Conservation (phyloP, 1,139 yeast genomes). For the Geotrichum klebahnii region DNA sequence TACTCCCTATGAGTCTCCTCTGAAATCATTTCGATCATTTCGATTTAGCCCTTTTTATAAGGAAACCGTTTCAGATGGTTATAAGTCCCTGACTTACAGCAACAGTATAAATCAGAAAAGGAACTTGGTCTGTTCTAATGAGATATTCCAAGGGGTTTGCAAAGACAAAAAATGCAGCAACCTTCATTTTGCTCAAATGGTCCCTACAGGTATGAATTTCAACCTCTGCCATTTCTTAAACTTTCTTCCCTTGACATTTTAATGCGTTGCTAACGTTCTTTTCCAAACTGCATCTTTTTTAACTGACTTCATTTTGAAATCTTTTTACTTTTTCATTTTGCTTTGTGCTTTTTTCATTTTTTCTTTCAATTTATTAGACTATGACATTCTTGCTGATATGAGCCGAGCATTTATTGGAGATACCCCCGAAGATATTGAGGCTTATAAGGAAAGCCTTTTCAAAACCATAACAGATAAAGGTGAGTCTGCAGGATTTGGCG, state of each 20-base stretch:
- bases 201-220: constrained; percentile 27
- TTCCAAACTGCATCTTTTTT: not conserved
- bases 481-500: constrained; percentile 20
- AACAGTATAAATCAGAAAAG: constrained; percentile 26
- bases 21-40: constrained; percentile 32
- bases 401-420: constrained; percentile 30
- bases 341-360: constrained; percentile 1
- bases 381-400: constrained; percentile 25
- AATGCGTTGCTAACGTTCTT: not conserved
- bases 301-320: not conserved
- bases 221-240: not conserved
- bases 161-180: constrained; percentile 28
- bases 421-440: constrained; percentile 26
- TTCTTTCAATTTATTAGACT: constrained; percentile 23
- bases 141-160: constrained; percentile 31
- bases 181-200: constrained; percentile 34
- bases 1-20: constrained; percentile 33
- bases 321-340: not conserved
- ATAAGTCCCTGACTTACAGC: constrained; percentile 34
- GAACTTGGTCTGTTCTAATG: constrained; percentile 32
- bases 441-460: constrained; percentile 26
- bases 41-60: constrained; percentile 33
- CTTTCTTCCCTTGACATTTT: not conserved
- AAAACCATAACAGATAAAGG: constrained; percentile 17
- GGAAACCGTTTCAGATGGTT: constrained; percentile 26